These are phyloP conservation scores for Scedosporium boydii DNA, from an alignment of 2,329 filamentous ascomycete genomes.

Conservation along the genomic window DNA sequence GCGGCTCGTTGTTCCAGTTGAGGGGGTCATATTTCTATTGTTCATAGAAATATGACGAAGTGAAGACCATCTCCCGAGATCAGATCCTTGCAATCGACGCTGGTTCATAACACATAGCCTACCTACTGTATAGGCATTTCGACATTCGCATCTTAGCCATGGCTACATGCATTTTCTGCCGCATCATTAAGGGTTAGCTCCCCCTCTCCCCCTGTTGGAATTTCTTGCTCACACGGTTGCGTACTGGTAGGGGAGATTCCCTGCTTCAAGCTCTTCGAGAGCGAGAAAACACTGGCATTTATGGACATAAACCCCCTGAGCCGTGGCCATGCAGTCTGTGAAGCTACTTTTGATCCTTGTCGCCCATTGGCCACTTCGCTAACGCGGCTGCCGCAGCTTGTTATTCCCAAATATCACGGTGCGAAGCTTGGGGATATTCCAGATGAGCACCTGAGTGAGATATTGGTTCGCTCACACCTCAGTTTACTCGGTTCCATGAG, in stretches of 20 bases:
- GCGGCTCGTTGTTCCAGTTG: too few relatives aligned
- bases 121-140: neutral
- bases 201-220: neutral
- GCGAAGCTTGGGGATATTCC: constrained; percentile 87
- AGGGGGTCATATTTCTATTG: neutral
- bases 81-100: neutral
- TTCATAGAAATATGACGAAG: neutral
- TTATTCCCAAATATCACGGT: constrained; percentile 93
- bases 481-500: neutral
- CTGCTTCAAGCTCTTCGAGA: constrained; percentile 92
- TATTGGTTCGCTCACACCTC: constrained; percentile 49
- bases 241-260: constrained; percentile 72
- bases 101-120: neutral
- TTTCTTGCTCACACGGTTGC: neutral
- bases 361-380: neutral
- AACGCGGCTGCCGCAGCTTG: constrained; percentile 49
- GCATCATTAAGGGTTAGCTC: constrained; percentile 77
- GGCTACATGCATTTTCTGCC: constrained; percentile 83
- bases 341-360: neutral
- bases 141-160: constrained; percentile 8
- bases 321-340: constrained; percentile 74
- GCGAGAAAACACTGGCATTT: constrained; percentile 86
- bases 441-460: constrained; percentile 73
- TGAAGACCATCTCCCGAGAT: neutral
- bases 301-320: constrained; percentile 90